These are phyloP conservation scores for Fusarium sp. DNA, from an alignment of 2,329 filamentous ascomycete genomes.

Conservation along the genomic window DNA sequence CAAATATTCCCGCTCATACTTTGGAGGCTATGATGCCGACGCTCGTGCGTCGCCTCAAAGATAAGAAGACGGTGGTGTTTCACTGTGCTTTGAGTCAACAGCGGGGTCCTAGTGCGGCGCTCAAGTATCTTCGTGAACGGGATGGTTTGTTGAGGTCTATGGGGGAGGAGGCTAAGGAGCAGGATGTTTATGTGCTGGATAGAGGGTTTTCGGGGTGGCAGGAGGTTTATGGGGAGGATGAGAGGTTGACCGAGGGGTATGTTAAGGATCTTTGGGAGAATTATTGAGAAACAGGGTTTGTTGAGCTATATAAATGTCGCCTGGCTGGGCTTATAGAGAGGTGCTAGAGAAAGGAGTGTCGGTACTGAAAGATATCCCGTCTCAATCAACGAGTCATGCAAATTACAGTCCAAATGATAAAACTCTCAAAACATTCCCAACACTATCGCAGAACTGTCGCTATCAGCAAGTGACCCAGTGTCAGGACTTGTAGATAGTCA, in stretches of 20 bases:
- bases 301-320: too few relatives aligned
- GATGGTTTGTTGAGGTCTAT: constrained; percentile 58
- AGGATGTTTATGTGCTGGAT: constrained; percentile 85
- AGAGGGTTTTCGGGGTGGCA: constrained; percentile 91
- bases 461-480: neutral
- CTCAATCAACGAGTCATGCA: neutral
- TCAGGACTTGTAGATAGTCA: rapidly evolving
- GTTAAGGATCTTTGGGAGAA: constrained; percentile 85
- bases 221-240: constrained; percentile 81
- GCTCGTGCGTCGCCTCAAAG: constrained; percentile 79
- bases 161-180: constrained; percentile 55
- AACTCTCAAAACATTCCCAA: neutral
- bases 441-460: neutral
- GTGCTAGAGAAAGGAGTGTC: too few relatives aligned
- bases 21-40: constrained; percentile 84
- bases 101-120: constrained; percentile 84
- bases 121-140: constrained; percentile 80
- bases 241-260: constrained; percentile 84
- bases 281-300: constrained; percentile 49
- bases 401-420: neutral
- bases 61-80: constrained; percentile 88
- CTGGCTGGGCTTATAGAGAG: too few relatives aligned
- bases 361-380: neutral
- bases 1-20: constrained; percentile 77
- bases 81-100: constrained; percentile 95